phyloP scores from a whole-genome alignment of 129 eudicot species.

The Kitagawia praeruptora region DNA sequence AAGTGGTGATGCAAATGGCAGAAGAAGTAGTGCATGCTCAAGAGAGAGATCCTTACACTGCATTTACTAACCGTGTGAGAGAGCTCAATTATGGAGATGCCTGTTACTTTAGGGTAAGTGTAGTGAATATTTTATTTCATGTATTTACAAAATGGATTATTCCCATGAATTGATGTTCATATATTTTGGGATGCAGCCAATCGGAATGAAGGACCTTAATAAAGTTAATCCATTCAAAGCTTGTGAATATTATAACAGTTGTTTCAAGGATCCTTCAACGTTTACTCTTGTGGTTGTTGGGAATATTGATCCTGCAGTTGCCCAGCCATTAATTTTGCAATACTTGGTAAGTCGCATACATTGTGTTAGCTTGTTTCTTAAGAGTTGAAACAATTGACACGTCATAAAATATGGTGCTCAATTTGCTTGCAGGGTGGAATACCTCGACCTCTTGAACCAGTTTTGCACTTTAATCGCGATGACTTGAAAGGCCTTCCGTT shows the following conservation, averaged over 20 bases:
- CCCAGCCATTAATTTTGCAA: slow-evolving; percentile 74
- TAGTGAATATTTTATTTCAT: background rate
- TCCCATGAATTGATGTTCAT: slow-evolving; percentile 4
- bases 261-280: slow-evolving; percentile 89
- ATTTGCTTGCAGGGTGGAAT: slow-evolving; percentile 76
- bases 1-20: slow-evolving; percentile 91
- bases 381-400: background rate
- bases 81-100: slow-evolving; percentile 87
- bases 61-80: slow-evolving; percentile 82
- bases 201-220: slow-evolving; percentile 48
- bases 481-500: slow-evolving; percentile 86
- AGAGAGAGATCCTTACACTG: slow-evolving; percentile 94
- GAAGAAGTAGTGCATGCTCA: slow-evolving; percentile 90
- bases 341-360: slow-evolving; percentile 54
- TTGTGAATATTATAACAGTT: slow-evolving; percentile 69
- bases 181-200: slow-evolving; percentile 48
- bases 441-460: slow-evolving; percentile 58
- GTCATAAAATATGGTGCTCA: slow-evolving; percentile 5
- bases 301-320: slow-evolving; percentile 76
- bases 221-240: slow-evolving; percentile 78
- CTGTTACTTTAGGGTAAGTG: slow-evolving; percentile 69
- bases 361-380: slow-evolving; percentile 4
- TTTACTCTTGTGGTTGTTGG: slow-evolving; percentile 92
- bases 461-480: slow-evolving; percentile 61
- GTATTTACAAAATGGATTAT: background rate